These are phyloP conservation scores for Didymella glomerata DNA, from an alignment of 2,329 filamentous ascomycete species.

Conservation along the genomic window DNA sequence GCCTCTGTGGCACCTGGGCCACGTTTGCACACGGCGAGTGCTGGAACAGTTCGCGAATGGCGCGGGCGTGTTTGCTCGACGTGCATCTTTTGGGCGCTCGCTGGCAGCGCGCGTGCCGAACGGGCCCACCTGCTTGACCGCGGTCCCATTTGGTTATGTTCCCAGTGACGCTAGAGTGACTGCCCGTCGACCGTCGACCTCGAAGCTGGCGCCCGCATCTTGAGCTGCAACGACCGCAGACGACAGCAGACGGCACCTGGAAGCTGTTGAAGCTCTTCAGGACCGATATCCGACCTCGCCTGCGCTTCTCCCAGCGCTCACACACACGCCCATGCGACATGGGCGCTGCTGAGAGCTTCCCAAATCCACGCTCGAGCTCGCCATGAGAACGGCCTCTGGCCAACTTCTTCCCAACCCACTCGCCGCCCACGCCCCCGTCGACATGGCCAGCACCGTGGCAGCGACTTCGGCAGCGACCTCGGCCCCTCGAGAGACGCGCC, in stretches of 20 bases:
- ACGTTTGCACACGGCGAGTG: not conserved
- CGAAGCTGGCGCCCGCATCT: conserved; percentile 14
- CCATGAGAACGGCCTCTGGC: conserved; percentile 40
- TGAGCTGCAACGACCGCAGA: conserved; percentile 6
- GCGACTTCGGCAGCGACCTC: conserved; percentile 17
- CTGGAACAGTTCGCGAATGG: not conserved
- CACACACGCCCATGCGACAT: conserved; percentile 37
- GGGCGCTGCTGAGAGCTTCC: conserved; percentile 38
- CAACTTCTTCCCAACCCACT: conserved; percentile 27
- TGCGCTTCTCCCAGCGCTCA: conserved; percentile 17
- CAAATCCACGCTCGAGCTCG: conserved; percentile 35
- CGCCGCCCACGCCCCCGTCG: conserved; percentile 36
- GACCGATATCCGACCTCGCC: not conserved
- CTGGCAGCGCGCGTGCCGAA: not conserved
- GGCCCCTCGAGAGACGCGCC: conserved; percentile 27
- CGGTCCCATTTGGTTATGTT: conserved; percentile 1
- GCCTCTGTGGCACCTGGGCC: not conserved
- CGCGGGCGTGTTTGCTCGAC: not conserved
- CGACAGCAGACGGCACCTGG: conserved; percentile 2
- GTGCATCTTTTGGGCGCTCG: not conserved
- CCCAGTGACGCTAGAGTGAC: conserved; percentile 4
- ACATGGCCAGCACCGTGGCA: conserved; percentile 32
- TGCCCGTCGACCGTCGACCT: conserved; percentile 6
- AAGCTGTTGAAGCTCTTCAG: not conserved
- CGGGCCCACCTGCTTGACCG: conserved; percentile 6